Conservation (phyloP, 306 rosid genomes). For the Fragaria nilgerrensis region DNA sequence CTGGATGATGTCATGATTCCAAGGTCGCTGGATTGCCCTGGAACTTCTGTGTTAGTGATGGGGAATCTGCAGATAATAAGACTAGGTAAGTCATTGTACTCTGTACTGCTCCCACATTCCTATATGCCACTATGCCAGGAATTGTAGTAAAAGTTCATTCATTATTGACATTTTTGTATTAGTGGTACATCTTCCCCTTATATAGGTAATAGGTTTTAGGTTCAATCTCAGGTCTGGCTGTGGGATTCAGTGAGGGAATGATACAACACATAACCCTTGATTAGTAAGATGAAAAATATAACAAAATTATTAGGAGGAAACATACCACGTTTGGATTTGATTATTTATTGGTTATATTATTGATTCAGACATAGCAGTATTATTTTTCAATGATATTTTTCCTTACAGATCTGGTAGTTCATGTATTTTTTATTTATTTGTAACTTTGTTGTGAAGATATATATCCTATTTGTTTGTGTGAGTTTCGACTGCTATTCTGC, state of each 20-base stretch:
- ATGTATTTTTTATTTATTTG: background rate
- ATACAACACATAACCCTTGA: background rate
- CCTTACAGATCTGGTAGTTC: background rate
- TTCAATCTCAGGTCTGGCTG: background rate
- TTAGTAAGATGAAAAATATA: background rate
- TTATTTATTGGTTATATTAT: background rate
- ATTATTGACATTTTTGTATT: conserved; percentile 6
- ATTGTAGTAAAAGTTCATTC: conserved; percentile 10
- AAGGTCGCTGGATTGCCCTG: conserved; percentile 34
- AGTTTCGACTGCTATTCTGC: conserved; percentile 17
- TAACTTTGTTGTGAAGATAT: background rate
- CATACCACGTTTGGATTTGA: background rate
- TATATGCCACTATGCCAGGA: background rate
- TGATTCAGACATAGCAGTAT: background rate
- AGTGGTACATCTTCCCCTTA: background rate
- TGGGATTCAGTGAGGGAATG: background rate
- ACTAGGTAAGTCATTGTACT: conserved; percentile 55
- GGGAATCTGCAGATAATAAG: conserved; percentile 76
- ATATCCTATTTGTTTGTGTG: conserved; percentile 11
- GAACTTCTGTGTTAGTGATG: conserved; percentile 58
- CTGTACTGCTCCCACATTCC: background rate
- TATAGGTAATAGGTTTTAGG: background rate
- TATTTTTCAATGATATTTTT: background rate
- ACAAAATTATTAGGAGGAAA: background rate
- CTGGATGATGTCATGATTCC: conserved; percentile 43